Evolutionary conservation across 768 basidiomycete species (phyloP).

Genomic region (Collybiopsis confluens): DNA sequence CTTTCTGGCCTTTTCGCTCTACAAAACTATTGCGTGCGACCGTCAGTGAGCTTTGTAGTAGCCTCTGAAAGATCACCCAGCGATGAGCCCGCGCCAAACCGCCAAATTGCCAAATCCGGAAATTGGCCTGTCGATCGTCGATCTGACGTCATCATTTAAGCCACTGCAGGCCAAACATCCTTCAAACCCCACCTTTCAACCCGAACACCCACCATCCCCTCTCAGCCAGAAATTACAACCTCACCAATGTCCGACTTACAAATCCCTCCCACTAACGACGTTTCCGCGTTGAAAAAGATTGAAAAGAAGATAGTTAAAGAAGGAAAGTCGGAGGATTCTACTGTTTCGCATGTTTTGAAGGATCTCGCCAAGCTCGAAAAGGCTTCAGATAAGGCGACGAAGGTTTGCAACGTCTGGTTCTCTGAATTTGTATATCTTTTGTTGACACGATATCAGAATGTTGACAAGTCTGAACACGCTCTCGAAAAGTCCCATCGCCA

Average conservation of each 20-base stretch:
- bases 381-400: conserved; percentile 36
- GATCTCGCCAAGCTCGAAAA: conserved; percentile 43
- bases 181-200: no score
- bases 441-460: conserved; percentile 24
- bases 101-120: no score
- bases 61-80: no score
- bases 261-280: conserved; percentile 11
- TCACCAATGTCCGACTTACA: conserved; percentile 13
- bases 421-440: neutral
- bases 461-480: conserved; percentile 42
- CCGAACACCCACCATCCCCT: neutral
- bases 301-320: conserved; percentile 38
- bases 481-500: conserved; percentile 37
- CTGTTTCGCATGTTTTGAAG: conserved; percentile 39
- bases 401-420: no score
- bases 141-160: no score
- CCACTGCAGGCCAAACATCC: no score
- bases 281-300: conserved; percentile 28
- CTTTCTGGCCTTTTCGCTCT: no score
- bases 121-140: no score
- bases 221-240: conserved; percentile 4
- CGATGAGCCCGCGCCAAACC: no score
- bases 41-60: no score
- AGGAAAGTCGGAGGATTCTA: conserved; percentile 36
- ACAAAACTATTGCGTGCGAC: no score